Conservation (phyloP, 192 early-diverging fungal species). For the Backusella psychrophila region DNA sequence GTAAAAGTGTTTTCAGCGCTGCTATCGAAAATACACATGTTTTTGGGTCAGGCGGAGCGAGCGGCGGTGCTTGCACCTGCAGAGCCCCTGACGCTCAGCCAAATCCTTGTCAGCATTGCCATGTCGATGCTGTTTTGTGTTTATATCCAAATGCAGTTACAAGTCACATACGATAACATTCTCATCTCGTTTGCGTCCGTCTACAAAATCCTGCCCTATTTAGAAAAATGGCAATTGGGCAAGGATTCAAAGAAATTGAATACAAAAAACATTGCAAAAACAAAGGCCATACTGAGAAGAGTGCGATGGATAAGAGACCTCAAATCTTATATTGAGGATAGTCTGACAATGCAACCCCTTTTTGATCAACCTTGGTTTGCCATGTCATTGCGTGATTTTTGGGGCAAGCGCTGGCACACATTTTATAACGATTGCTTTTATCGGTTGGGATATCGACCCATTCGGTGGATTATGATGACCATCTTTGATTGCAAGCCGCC, state of each 20-base stretch:
- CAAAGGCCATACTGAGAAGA: neutral
- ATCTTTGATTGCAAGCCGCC: neutral
- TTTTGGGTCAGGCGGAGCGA: neutral
- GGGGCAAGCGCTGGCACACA: conserved; percentile 16
- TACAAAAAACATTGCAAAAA: neutral
- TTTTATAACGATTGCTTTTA: conserved; percentile 20
- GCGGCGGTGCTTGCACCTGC: neutral
- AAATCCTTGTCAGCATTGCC: neutral
- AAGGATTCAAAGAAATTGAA: neutral
- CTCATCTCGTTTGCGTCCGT: neutral
- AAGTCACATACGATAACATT: conserved; percentile 9
- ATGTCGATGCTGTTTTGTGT: conserved; percentile 15
- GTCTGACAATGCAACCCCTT: conserved; percentile 9
- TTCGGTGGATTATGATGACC: neutral
- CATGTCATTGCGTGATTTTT: conserved; percentile 10
- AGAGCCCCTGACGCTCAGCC: neutral
- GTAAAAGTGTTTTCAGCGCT: neutral
- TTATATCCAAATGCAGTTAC: conserved; percentile 18
- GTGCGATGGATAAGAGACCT: neutral
- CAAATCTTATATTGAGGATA: conserved; percentile 11
- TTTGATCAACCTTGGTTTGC: conserved; percentile 16
- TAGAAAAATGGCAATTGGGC: conserved; percentile 1
- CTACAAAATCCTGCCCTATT: conserved; percentile 1
- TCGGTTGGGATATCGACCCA: conserved; percentile 8
- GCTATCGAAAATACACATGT: neutral